Evolutionary conservation across 352 stramenopile species (phyloP), one percentile per base, ranked within the genome.

Genomic region (Globisporangium polare): DNA sequence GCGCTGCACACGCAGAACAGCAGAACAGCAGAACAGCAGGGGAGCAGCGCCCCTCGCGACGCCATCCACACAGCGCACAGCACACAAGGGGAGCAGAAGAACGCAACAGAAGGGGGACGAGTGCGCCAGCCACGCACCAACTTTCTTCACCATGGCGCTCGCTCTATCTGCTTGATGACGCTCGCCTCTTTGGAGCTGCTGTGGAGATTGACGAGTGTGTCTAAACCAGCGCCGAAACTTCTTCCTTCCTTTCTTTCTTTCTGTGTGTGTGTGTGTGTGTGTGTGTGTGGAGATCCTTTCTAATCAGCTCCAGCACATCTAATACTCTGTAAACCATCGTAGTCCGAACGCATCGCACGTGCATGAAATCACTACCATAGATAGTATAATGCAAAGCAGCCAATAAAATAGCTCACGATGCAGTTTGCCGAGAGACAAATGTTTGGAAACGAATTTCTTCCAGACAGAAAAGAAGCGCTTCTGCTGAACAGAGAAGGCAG

Each of bases 91-190:
- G 37, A 20, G n/a, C 0, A 43, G 15, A 43, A 17, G 29, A 10
- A 43, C 0, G 13, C 17, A 45, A 13, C 15, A 27, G 33, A 22
- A 26, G 29, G 17, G 20, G 5, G 17, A n/a, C 1, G 15, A 9
- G 4, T 29, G 18, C 49, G 31, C 43, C 27, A 42, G 35, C 8
- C 0, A 78, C 71, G 61, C 46, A 80, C 73, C 75, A 55, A 85
- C 75, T 79, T 83, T 85, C 73, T 83, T 82, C 47, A 85, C 75
- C 73, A 85, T 84, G 31, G 56, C 50, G 20, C 18, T 46, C 20
- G 29, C 49, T 24, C 20, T 15, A 9, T 22, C 49, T 54, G 17
- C 49, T 54, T 37, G 24, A 35, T 53, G 24, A 9, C 27, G 49
- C 17, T 41, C 29, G 31, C 27, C 18, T 12, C 33, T 41, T 12